Evolutionary conservation across 768 basidiomycete genomes (phyloP), one percentile per base, ranked within the genome.

Genomic region (Collybia sordida): DNA sequence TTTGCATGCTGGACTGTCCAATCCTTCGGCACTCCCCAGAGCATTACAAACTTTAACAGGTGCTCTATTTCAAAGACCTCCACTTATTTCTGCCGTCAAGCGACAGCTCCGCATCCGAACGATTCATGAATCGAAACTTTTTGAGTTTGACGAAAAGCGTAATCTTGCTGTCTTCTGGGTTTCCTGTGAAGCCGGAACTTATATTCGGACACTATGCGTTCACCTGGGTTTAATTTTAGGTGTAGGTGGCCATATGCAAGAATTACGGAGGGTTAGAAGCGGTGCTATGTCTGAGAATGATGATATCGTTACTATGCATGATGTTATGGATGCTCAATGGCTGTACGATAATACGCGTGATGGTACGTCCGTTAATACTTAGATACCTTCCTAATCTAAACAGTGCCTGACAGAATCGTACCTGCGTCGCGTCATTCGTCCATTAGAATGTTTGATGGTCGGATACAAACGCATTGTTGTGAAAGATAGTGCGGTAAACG

Each of bases 231-330:
- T 99, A 45, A 53, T 99, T 36, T 76, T 98, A 31, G 97, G 97
- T 53, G 96, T 98, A 23, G 97, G 97, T 19, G 97, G 95, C n/a
- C 97, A 99, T 70, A 99, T 99, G 97, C 96, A 99, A 72, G 97
- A 99, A 68, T 79, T 99, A 51, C 80, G 97, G 59, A 77, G 97
- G 60, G 96, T 98, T 12, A 77, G 97, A 56, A 92, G 88, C 64
- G 97, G 97, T 61, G 96, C 95, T 42, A 87, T 98, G 82, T 91
- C 89, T 42, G 97, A 99, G 74, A 94, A 92, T 65, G 96, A 98
- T 64, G 94, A 94, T 59, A 93, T 98, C 62, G 97, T 98, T 52
- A 95, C 96, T 18, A 99, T 99, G 97, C 97, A 99, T 71, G 97
- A 99, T 66, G 96, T 99, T 23, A 73, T 99, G 72, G 97, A 99